Conservation (phyloP, 257 asterid genomes). For the Leonotis leonurus region DNA sequence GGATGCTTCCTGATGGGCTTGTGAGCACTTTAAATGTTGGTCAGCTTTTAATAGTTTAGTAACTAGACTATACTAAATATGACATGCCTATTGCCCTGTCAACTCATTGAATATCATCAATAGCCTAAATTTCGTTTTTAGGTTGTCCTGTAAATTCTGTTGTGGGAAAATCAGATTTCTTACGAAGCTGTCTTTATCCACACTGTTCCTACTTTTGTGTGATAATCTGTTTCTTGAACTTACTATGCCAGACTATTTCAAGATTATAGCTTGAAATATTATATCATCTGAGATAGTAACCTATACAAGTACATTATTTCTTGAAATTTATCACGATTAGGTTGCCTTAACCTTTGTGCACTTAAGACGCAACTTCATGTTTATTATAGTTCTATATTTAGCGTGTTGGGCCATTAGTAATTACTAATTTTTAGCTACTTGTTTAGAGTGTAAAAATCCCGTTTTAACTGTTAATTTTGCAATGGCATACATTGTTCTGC, state of each 20-base stretch:
- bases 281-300: background rate
- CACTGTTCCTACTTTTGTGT: background rate
- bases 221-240: background rate
- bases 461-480: background rate
- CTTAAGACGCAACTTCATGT: conserved; percentile 5
- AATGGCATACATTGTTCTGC: background rate
- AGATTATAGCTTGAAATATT: background rate
- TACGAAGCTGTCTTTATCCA: background rate
- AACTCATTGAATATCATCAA: background rate
- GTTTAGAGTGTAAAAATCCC: background rate
- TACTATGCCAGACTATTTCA: background rate
- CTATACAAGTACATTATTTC: background rate
- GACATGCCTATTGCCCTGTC: background rate
- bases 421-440: background rate
- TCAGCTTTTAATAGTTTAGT: background rate
- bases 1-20: background rate
- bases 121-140: background rate
- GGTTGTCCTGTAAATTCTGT: background rate
- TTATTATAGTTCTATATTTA: background rate
- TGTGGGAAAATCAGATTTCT: background rate
- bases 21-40: background rate
- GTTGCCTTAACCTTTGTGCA: conserved; percentile 1
- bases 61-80: background rate
- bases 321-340: background rate
- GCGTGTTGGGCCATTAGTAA: background rate